Evolutionary conservation across 2,329 filamentous ascomycete genomes (phyloP), one percentile per base, ranked within the genome.

Genomic region (Xylaria hypoxylon): DNA sequence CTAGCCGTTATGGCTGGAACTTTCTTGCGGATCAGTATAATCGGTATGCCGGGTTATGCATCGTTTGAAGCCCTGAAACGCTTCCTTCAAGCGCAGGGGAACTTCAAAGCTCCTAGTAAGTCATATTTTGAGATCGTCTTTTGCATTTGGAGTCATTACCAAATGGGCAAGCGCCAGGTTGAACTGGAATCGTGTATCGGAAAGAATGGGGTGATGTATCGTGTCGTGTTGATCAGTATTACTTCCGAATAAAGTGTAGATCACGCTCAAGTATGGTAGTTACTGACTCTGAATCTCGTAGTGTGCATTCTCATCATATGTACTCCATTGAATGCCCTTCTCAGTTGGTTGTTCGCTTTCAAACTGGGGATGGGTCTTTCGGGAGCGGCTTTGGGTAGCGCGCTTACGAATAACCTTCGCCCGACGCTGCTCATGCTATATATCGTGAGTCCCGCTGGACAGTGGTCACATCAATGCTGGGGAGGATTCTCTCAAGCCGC

Each of bases 31-130:
- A 78, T 84, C 38, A 81, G 83, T 45, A 76, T 87, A 1, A 73
- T 85, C 6, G 84, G 85, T 0, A 77, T 85, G 1, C 85, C 85
- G 0, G 85, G 84, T 2, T 87, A 86, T 61, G 84, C 83, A 1
- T 79, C 80, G 2, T 87, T 87, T 33, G 85, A 87, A 67, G 83
- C 83, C 0, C 77, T 83, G 1, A 87, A 87, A 71, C 79, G 85
- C 0, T 87, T 86, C 67, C 78, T 86, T 2, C 85, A 87, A 71
- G 83, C 85, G 0, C 85, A 87, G 68, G 85, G 85, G 1, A 78
- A 85, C 35, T 87, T 86, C 76, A 81, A 81, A 38, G 83, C 81
- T 1, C 82, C 80, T 15, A 79, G 65, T 68, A 61, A 62, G 65
- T 51, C 28, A 38, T 15, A n/a, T 19, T 47, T n/a, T 13, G 2